phyloP scores from a whole-genome alignment of 2,329 filamentous ascomycete genomes.

The Aspergillus jensenii region DNA sequence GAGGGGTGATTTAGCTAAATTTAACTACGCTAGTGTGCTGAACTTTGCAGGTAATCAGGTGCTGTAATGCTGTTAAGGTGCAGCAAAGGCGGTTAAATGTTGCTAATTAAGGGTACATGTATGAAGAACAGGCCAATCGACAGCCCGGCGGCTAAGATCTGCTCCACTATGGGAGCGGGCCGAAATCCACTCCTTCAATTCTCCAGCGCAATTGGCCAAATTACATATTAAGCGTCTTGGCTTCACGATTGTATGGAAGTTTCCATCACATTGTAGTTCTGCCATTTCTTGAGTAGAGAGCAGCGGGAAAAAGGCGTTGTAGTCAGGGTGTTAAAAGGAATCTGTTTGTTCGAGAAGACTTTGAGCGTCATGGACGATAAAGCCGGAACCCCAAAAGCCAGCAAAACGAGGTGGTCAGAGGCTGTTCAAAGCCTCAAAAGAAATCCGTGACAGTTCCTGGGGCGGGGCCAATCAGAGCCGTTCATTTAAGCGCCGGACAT shows the following conservation, averaged over 20 bases:
- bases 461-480: conserved; percentile 9
- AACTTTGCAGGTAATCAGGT: not conserved
- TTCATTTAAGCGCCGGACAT: not conserved
- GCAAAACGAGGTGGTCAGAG: too few relatives aligned
- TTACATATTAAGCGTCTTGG: conserved; percentile 4
- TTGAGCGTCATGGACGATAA: too few relatives aligned
- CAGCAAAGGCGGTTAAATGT: conserved; percentile 14
- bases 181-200: conserved; percentile 4
- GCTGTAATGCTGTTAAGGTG: not conserved
- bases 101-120: conserved; percentile 16
- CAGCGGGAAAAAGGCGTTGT: too few relatives aligned
- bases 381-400: too few relatives aligned
- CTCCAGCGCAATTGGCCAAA: not conserved
- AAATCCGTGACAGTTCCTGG: not conserved
- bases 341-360: too few relatives aligned
- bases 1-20: conserved; percentile 13
- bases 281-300: not conserved
- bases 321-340: too few relatives aligned
- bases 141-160: conserved; percentile 4
- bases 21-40: conserved; percentile 7
- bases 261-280: not conserved
- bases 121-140: not conserved
- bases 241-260: not conserved
- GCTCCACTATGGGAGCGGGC: conserved; percentile 10
- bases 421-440: too few relatives aligned